phyloP scores from a whole-genome alignment of 1,139 yeast species.

The Yamadazyma sp. region DNA sequence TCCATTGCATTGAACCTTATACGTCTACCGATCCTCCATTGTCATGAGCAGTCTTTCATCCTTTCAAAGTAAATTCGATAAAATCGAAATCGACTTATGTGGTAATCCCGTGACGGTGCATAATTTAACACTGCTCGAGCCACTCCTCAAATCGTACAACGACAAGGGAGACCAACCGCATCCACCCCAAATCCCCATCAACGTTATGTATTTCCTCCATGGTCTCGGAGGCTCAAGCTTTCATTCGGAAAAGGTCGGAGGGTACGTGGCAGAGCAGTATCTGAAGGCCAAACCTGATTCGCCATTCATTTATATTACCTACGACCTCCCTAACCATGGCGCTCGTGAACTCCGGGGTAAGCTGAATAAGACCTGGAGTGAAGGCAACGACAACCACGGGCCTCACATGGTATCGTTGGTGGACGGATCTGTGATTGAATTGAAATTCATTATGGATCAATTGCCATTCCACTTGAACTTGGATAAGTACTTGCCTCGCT shows the following conservation, averaged over 20 bases:
- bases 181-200: constrained; percentile 27
- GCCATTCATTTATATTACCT: constrained; percentile 50
- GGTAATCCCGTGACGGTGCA: constrained; percentile 37
- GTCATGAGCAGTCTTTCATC: not conserved
- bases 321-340: constrained; percentile 67
- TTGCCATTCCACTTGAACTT: constrained; percentile 46
- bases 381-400: constrained; percentile 52
- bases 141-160: constrained; percentile 21
- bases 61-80: constrained; percentile 16
- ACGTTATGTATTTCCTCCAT: constrained; percentile 42
- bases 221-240: constrained; percentile 32
- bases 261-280: constrained; percentile 27
- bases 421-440: constrained; percentile 52
- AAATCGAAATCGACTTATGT: constrained; percentile 27
- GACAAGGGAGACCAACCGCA: constrained; percentile 10
- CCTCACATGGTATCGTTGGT: constrained; percentile 53
- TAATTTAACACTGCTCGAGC: constrained; percentile 27
- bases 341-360: constrained; percentile 34
- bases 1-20: not conserved
- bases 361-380: constrained; percentile 45
- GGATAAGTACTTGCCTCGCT: constrained; percentile 26
- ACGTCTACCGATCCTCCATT: too few relatives aligned
- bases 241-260: constrained; percentile 33
- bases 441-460: constrained; percentile 46
- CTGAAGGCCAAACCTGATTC: constrained; percentile 17